Percentiles rank a stretch among this genome's conserved stretches.
Conservation (phyloP, 257 asterid genomes). For the Solanum habrochaites region DNA sequence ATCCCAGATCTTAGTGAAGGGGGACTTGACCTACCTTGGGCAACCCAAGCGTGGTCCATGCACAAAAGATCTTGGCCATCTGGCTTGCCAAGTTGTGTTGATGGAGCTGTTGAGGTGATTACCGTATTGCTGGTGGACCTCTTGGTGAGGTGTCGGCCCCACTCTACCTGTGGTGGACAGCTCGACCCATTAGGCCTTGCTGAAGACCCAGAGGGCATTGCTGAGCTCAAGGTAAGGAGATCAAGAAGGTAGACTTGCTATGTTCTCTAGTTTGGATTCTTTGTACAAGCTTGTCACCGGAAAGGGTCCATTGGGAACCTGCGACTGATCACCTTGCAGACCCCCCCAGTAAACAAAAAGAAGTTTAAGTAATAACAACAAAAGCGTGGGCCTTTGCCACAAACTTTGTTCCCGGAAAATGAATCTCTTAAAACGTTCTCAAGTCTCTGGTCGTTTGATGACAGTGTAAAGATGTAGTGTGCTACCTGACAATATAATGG, state of each 20-base stretch:
- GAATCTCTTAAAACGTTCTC: not conserved
- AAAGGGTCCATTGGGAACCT: slow-evolving; percentile 51
- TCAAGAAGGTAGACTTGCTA: slow-evolving; percentile 51
- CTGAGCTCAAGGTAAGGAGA: slow-evolving; percentile 57
- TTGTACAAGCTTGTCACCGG: slow-evolving; percentile 55
- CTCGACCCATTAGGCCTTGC: slow-evolving; percentile 29
- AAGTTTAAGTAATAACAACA: slow-evolving; percentile 20
- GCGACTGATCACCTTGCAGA: slow-evolving; percentile 60
- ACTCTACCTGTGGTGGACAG: slow-evolving; percentile 15
- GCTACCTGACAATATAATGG: not conserved
- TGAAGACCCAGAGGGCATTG: slow-evolving; percentile 32
- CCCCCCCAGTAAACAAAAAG: no score
- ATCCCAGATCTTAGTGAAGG: slow-evolving; percentile 59
- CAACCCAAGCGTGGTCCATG: slow-evolving; percentile 70
- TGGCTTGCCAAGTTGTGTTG: slow-evolving; percentile 51
- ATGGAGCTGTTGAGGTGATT: slow-evolving; percentile 74
- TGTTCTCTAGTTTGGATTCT: slow-evolving; percentile 66
- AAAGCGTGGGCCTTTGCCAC: not conserved
- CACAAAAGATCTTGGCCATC: slow-evolving; percentile 66
- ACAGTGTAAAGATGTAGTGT: not conserved
- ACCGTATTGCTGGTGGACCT: slow-evolving; percentile 28
- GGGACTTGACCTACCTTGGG: slow-evolving; percentile 62
- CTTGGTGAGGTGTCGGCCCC: slow-evolving; percentile 13
- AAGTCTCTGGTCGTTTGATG: not conserved
- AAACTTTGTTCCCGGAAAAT: not conserved